These are phyloP conservation scores for Calonectria ilicicola DNA, from an alignment of 2,329 filamentous ascomycete species.

Conservation along the genomic window DNA sequence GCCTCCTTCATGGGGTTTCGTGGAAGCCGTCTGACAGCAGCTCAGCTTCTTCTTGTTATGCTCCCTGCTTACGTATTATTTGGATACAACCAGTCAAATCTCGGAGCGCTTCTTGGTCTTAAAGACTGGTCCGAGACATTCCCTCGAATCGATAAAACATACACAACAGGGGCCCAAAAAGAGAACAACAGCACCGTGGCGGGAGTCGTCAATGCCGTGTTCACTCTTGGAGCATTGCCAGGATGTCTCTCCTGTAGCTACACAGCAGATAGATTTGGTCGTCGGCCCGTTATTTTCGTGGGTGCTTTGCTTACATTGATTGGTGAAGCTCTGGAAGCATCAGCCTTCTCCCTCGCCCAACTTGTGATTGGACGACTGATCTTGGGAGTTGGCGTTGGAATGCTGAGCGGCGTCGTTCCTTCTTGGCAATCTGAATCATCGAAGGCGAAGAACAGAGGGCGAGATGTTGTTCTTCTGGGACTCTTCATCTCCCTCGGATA, in stretches of 20 bases:
- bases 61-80: background rate
- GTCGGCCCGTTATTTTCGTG: background rate
- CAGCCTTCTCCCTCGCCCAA: background rate
- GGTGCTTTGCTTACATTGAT: background rate
- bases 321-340: background rate
- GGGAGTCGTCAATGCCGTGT: background rate
- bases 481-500: background rate
- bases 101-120: background rate
- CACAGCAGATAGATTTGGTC: background rate
- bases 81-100: slow-evolving; percentile 3
- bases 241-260: background rate
- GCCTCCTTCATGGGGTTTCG: background rate
- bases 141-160: slow-evolving; percentile 4
- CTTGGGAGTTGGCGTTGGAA: background rate
- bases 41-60: background rate
- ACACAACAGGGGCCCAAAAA: background rate
- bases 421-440: background rate
- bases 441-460: background rate
- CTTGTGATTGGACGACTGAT: background rate
- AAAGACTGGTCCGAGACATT: background rate
- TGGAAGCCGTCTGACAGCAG: background rate
- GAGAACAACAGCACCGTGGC: background rate
- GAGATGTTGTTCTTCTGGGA: background rate
- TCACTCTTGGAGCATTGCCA: background rate
- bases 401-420: background rate